phyloP scores from a whole-genome alignment of 371 early-diverging fungal species.

The Mortierella sp. region DNA sequence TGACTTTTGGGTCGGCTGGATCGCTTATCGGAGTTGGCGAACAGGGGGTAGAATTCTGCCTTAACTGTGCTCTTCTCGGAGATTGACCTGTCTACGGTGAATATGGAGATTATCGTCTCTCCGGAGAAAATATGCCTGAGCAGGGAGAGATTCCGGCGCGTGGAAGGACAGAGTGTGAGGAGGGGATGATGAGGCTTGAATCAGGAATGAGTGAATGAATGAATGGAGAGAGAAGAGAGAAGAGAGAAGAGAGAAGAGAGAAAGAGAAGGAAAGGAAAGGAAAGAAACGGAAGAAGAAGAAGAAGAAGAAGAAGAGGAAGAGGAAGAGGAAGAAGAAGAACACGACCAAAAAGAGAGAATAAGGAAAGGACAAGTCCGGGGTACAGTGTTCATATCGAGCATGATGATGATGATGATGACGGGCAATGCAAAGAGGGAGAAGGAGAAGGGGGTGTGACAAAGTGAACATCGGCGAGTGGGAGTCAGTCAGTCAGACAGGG shows the following conservation, averaged over 20 bases:
- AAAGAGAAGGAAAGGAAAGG: not conserved
- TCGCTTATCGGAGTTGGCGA: not conserved
- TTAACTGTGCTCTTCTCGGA: not conserved
- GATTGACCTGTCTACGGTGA: not conserved
- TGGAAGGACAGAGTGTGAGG: not conserved
- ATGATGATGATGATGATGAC: too few species aligned
- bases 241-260: not conserved
- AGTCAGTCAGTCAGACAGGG: too few species aligned
- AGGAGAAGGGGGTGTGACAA: not conserved
- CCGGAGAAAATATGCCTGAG: not conserved
- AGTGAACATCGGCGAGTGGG: not conserved
- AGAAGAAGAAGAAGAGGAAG: not conserved
- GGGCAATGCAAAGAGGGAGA: too few species aligned
- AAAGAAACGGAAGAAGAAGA: not conserved
- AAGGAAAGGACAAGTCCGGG: not conserved
- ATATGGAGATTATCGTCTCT: not conserved
- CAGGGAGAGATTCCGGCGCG: not conserved
- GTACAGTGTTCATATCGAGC: too few species aligned
- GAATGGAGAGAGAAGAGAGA: not conserved
- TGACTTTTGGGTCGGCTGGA: not conserved
- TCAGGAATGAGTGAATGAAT: not conserved
- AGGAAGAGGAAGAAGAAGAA: not conserved
- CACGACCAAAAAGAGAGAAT: not conserved
- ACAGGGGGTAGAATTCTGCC: not conserved
- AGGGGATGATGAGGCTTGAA: not conserved